Base-by-base conservation (phyloP, 345 rosid genomes). In the Aquilaria yunnanensis region DNA sequence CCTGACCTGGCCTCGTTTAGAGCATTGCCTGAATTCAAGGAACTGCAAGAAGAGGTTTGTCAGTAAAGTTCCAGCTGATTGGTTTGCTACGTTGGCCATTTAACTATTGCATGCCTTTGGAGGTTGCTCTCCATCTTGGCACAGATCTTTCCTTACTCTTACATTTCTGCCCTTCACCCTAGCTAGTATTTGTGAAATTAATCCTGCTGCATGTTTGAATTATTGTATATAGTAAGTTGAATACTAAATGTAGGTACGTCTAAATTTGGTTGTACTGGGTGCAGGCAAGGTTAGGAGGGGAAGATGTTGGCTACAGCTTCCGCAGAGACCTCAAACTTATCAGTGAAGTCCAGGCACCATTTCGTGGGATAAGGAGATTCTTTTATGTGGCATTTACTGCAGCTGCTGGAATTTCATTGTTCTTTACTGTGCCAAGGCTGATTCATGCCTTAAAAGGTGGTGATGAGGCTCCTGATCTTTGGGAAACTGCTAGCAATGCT, bases 331-430 rank as follows among this genome's bases (percentile, higher is more conserved):
- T 90, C 59, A 90, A 94, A 78, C 92, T 90, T 53, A 90, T 94
- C 51, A 81, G 97, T 16, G 97, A 90, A 83, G 99, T 94, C 63
- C 95, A 88, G 79, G 97, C 99, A 68, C 99, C 97, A 14, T 94
- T 90, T 72, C 97, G 96, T 23, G 97, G 97, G 49, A 65, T 90
- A 70, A 81, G 97, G 70, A 85, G 87, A 65, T 93, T 90, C 80
- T 86, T 92, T 70, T 80, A 79, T 55, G 67, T 87, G 52, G 98
- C 97, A 61, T 76, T 94, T 64, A 70, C 83, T 2, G 89, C 95
- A 58, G 97, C 99, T 68, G 95, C 99, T 2, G 96, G 99, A 64
- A 90, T 94, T 74, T 90, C 99, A 53, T 68, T 76, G 48, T 65
- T 94, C 65, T 90, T 94, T 61, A 90, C 99, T 2, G 60, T 82